phyloP scores from a whole-genome alignment of 352 stramenopile species.

The Globisporangium cystogenes region DNA sequence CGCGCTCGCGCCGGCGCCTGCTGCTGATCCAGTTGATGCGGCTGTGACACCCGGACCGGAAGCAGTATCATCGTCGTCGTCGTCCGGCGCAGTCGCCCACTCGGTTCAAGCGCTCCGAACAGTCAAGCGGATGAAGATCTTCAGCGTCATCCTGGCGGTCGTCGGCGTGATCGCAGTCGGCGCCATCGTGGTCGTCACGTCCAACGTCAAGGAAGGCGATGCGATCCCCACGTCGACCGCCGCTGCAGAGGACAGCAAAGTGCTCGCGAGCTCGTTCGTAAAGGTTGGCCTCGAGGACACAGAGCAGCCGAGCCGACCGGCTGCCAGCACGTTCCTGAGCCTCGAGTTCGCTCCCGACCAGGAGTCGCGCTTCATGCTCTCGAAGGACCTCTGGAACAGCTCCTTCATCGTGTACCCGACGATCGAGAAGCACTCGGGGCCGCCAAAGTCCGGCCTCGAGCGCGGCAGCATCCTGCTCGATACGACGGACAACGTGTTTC shows the following conservation, averaged over 20 bases:
- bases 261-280: not conserved
- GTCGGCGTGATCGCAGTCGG: constrained; percentile 10
- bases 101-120: not conserved
- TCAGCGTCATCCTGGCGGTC: constrained; percentile 11
- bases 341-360: constrained; percentile 25
- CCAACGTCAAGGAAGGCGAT: not conserved
- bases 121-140: constrained; percentile 11
- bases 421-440: constrained; percentile 48
- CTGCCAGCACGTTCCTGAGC: constrained; percentile 29
- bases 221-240: not conserved
- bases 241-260: constrained; percentile 5
- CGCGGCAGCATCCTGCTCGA: constrained; percentile 49
- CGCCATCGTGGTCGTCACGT: constrained; percentile 10
- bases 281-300: constrained; percentile 1
- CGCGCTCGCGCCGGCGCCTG: too few species aligned
- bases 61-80: not conserved
- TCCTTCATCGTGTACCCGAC: constrained; percentile 73
- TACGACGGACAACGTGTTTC: constrained; percentile 58
- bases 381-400: constrained; percentile 49
- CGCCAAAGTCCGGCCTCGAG: constrained; percentile 32
- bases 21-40: not conserved
- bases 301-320: not conserved
- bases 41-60: not conserved
- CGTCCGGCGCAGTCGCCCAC: not conserved
- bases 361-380: constrained; percentile 38